Base-by-base conservation (phyloP, 257 asterid genomes). In the Eustoma russellianum region DNA sequence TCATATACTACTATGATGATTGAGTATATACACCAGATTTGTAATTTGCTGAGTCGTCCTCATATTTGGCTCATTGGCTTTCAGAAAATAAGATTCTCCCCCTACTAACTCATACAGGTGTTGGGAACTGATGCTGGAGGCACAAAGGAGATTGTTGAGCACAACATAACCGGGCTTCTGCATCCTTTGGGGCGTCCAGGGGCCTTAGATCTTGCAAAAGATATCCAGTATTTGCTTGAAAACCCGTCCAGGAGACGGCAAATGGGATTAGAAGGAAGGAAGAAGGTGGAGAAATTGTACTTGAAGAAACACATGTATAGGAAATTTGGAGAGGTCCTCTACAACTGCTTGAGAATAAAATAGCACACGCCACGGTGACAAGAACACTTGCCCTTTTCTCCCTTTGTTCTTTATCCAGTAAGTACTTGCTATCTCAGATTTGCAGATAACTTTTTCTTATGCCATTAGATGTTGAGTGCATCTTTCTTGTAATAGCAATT, bases 101-200 rank as follows among this genome's bases (percentile, higher is more conserved):
- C n/a, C 15, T 38, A 14, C 5, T 8, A 40, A 15, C 33, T 17
- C 3, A 48, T 34, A 66, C 69, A 91, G 98, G 88, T 91, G 41
- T 81, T 92, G 45, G 99, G 97, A 70, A 92, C 99, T 0, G 86
- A 83, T 70, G 76, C 93, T 15, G 99, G 99, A 53, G 99, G 97
- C 64, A 88, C 99, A 9, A 76, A 66, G 58, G 99, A 92, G 77
- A 78, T 92, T 5, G 93, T 88, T 9, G 88, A 92, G 52, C 86
- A 92, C 62, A 92, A 83, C 17, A 63, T 60, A 55, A 85, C 93
- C 0, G 99, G 97, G 47, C 81, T 92, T 9, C 88, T 92, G 47
- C 99, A 92, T 66, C 81, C 95, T n/a, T 30, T 88, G 70, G 97
- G 95, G 33, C 93, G 87, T 5, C 79, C 79, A 0, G 99, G 97